phyloP scores from a whole-genome alignment of 352 stramenopile species.

The Pythium periplocum region DNA sequence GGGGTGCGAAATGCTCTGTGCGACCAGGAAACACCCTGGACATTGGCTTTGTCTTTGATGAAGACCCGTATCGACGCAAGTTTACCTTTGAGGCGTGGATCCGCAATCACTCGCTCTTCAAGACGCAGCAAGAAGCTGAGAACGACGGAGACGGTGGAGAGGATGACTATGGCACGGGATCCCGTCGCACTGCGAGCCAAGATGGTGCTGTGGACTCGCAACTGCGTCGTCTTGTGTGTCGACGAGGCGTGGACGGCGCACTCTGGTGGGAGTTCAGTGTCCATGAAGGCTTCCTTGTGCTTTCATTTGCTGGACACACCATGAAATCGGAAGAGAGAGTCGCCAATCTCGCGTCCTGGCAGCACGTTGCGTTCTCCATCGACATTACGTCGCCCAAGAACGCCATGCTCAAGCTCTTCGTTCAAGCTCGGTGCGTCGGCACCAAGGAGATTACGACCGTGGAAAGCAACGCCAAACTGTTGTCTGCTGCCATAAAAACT shows the following conservation, averaged over 20 bases:
- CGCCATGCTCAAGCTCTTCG: conserved; percentile 50
- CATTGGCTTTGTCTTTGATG: conserved; percentile 62
- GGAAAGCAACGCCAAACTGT: conserved; percentile 23
- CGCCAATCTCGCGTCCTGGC: conserved; percentile 37
- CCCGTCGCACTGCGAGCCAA: not conserved
- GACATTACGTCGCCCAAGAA: conserved; percentile 48
- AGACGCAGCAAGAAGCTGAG: conserved; percentile 25
- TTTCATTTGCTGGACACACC: conserved; percentile 40
- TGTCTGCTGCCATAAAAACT: conserved; percentile 7
- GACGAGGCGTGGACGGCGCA: conserved; percentile 8
- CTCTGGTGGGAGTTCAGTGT: conserved; percentile 44
- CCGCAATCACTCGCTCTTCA: conserved; percentile 44
- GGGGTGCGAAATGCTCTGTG: conserved; percentile 46
- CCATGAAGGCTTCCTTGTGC: conserved; percentile 35
- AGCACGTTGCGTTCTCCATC: conserved; percentile 66
- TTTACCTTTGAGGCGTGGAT: conserved; percentile 77
- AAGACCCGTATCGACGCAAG: conserved; percentile 76
- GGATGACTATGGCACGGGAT: not conserved
- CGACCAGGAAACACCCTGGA: conserved; percentile 59
- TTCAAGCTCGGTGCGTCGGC: conserved; percentile 51
- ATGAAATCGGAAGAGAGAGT: conserved; percentile 40
- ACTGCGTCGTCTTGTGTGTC: conserved; percentile 9
- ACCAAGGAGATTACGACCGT: conserved; percentile 34
- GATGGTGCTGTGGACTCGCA: not conserved
- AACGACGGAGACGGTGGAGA: conserved; percentile 12